Percentiles rank a stretch among this genome's conserved stretches.
phyloP scores from a whole-genome alignment of 2,329 filamentous ascomycete species.

The Stemphylium vesicarium region DNA sequence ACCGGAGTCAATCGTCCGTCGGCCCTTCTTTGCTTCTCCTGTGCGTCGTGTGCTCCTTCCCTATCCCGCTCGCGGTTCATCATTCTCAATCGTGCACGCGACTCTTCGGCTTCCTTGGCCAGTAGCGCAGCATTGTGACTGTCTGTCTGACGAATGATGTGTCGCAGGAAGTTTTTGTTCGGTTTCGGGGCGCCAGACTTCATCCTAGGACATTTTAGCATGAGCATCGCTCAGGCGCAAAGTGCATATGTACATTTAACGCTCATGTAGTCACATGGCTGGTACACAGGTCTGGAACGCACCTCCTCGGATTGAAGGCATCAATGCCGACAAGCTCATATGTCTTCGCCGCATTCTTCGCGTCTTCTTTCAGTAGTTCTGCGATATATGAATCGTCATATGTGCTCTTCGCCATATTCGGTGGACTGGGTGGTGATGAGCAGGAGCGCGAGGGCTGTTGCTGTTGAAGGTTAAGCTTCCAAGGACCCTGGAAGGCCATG shows the following conservation, averaged over 20 bases:
- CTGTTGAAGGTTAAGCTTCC: background rate
- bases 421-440: background rate
- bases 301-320: slow-evolving; percentile 66
- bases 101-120: slow-evolving; percentile 82
- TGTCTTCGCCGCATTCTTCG: slow-evolving; percentile 72
- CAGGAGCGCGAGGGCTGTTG: background rate
- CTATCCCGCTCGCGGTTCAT: slow-evolving; percentile 32
- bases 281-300: slow-evolving; percentile 25
- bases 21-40: slow-evolving; percentile 22
- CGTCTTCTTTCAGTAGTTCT: slow-evolving; percentile 78
- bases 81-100: slow-evolving; percentile 69
- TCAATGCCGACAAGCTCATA: slow-evolving; percentile 78
- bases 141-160: slow-evolving; percentile 87
- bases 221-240: background rate
- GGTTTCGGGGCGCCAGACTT: slow-evolving; percentile 76
- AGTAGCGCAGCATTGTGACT: slow-evolving; percentile 86
- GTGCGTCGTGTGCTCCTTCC: slow-evolving; percentile 13
- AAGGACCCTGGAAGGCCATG: background rate
- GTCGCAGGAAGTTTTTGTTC: slow-evolving; percentile 86
- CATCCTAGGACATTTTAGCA: slow-evolving; percentile 55
- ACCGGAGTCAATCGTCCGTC: slow-evolving; percentile 33
- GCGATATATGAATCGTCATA: slow-evolving; percentile 79
- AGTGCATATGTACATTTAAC: slow-evolving; percentile 11
- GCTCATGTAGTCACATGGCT: slow-evolving; percentile 8
- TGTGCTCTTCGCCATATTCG: slow-evolving; percentile 30